Conservation (phyloP, 2,329 filamentous ascomycete genomes). For the Pseudogymnoascus sp. region DNA sequence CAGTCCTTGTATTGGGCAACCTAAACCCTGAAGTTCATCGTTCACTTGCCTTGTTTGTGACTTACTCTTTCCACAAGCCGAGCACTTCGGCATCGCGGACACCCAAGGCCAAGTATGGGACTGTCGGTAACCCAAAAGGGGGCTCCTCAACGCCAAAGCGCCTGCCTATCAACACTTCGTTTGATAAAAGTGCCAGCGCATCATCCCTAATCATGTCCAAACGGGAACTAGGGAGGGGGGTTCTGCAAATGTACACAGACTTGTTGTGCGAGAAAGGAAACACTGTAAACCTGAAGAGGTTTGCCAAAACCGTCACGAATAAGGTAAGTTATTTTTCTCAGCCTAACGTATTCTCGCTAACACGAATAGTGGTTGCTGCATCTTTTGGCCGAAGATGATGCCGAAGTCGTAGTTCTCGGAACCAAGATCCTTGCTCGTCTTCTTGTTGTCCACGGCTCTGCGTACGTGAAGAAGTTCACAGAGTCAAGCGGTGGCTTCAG, state of each 20-base stretch:
- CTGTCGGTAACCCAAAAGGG: slow-evolving; percentile 35
- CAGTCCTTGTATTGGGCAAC: slow-evolving; percentile 69
- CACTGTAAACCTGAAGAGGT: slow-evolving; percentile 66
- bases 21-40: slow-evolving; percentile 79
- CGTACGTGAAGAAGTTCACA: slow-evolving; percentile 78
- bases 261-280: slow-evolving; percentile 70
- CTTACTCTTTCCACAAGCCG: slow-evolving; percentile 71
- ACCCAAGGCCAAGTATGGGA: slow-evolving; percentile 40
- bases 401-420: slow-evolving; percentile 72
- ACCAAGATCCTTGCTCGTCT: slow-evolving; percentile 77
- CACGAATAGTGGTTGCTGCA: slow-evolving; percentile 73
- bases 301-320: slow-evolving; percentile 89
- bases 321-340: slow-evolving; percentile 51
- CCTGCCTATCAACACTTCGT: slow-evolving; percentile 23
- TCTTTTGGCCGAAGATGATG: slow-evolving; percentile 77
- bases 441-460: slow-evolving; percentile 70
- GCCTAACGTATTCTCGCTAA: slow-evolving; percentile 25
- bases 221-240: slow-evolving; percentile 63
- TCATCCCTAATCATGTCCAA: slow-evolving; percentile 45
- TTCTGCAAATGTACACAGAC: slow-evolving; percentile 70
- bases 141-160: slow-evolving; percentile 22
- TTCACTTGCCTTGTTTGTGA: slow-evolving; percentile 83
- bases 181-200: slow-evolving; percentile 27
- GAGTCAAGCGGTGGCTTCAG: slow-evolving; percentile 69
- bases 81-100: slow-evolving; percentile 43